Conservation (phyloP, 441 rosid species). For the Erodium moschatum region DNA sequence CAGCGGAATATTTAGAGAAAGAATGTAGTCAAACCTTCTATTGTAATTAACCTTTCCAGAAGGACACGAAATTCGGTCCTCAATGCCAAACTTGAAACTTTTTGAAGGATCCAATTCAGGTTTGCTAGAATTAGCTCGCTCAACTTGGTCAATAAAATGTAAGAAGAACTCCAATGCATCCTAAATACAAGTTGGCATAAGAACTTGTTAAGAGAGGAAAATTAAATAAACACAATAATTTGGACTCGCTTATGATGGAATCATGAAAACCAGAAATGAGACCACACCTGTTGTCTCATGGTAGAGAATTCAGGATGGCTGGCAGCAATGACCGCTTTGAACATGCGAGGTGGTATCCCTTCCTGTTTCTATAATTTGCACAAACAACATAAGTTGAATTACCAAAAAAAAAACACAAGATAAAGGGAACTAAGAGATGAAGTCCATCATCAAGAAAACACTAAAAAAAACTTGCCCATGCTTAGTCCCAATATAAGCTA, state of each 20-base stretch:
- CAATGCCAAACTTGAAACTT: slow-evolving; percentile 91
- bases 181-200: slow-evolving; percentile 33
- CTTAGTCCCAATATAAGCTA: neutral
- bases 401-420: neutral
- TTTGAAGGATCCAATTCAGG: slow-evolving; percentile 67
- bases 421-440: neutral
- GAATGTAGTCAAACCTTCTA: slow-evolving; percentile 79
- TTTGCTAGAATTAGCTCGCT: slow-evolving; percentile 52
- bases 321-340: slow-evolving; percentile 85
- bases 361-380: slow-evolving; percentile 59
- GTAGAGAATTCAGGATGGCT: slow-evolving; percentile 90
- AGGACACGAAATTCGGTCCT: slow-evolving; percentile 77
- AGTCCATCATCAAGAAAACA: neutral
- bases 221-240: neutral
- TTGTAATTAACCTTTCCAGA: slow-evolving; percentile 87
- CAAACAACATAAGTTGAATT: neutral
- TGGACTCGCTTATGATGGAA: neutral
- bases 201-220: neutral
- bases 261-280: neutral
- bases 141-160: slow-evolving; percentile 87
- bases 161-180: slow-evolving; percentile 96
- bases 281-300: slow-evolving; percentile 84
- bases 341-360: slow-evolving; percentile 95
- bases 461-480: neutral
- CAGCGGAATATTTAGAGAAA: slow-evolving; percentile 83